Evolutionary conservation across 306 rosid genomes (phyloP).

Genomic region (Astragalus membranaceus): DNA sequence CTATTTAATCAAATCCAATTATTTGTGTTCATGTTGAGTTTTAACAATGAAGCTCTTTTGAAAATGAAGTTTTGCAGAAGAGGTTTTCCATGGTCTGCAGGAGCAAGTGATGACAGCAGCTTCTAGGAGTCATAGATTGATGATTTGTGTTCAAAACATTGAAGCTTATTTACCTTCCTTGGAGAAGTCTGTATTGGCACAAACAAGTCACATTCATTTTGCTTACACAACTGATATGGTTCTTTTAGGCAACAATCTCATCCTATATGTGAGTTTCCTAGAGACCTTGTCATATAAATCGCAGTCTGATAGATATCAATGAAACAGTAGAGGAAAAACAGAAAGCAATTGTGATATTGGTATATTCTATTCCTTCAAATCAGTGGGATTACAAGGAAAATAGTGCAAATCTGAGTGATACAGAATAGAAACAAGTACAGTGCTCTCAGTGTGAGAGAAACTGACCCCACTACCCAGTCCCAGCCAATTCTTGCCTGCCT

Average conservation of each 20-base stretch:
- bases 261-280: not conserved
- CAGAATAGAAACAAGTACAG: no score
- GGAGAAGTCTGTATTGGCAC: slow-evolving; percentile 83
- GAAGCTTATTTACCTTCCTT: slow-evolving; percentile 72
- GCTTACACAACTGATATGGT: slow-evolving; percentile 56
- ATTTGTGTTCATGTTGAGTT: slow-evolving; percentile 10
- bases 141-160: slow-evolving; percentile 54
- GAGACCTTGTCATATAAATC: not conserved
- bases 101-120: slow-evolving; percentile 83
- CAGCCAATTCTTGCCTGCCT: no score
- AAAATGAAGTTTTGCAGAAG: slow-evolving; percentile 78
- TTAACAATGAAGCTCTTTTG: slow-evolving; percentile 13
- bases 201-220: slow-evolving; percentile 92
- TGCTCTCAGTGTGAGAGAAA: no score
- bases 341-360: no score
- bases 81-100: slow-evolving; percentile 95
- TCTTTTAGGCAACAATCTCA: no score
- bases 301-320: no score
- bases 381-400: no score
- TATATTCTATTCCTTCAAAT: no score
- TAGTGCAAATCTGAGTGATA: no score
- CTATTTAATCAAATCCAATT: not conserved
- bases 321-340: no score
- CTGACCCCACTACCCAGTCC: no score
- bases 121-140: slow-evolving; percentile 81